These are phyloP conservation scores for Phytophthora crassamura DNA, from an alignment of 352 stramenopile species.

Conservation along the genomic window DNA sequence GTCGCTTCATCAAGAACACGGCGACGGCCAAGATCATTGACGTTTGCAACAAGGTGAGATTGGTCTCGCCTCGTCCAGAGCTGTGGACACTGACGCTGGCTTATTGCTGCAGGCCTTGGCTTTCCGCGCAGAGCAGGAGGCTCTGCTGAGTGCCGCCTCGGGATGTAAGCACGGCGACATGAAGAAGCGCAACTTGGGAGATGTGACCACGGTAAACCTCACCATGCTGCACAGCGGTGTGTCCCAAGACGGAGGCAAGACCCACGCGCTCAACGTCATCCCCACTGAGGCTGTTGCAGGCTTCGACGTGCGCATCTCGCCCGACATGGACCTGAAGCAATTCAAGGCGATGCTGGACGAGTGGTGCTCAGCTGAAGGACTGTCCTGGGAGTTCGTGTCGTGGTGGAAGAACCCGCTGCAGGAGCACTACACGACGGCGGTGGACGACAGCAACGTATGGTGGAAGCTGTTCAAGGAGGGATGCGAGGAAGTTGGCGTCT, in stretches of 20 bases:
- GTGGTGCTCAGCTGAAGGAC: slow-evolving; percentile 89
- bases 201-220: slow-evolving; percentile 97
- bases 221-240: slow-evolving; percentile 94
- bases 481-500: slow-evolving; percentile 61
- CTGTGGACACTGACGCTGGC: neutral
- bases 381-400: slow-evolving; percentile 83
- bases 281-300: slow-evolving; percentile 90
- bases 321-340: slow-evolving; percentile 81
- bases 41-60: slow-evolving; percentile 72
- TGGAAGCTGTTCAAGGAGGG: slow-evolving; percentile 63
- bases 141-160: slow-evolving; percentile 66
- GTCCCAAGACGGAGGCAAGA: slow-evolving; percentile 72
- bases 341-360: slow-evolving; percentile 90
- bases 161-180: slow-evolving; percentile 94
- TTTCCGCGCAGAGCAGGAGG: slow-evolving; percentile 91
- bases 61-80: neutral
- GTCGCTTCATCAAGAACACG: slow-evolving; percentile 95
- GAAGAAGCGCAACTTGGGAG: slow-evolving; percentile 91
- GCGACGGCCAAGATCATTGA: slow-evolving; percentile 94
- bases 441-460: slow-evolving; percentile 61
- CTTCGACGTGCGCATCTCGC: slow-evolving; percentile 96
- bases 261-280: slow-evolving; percentile 95
- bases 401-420: slow-evolving; percentile 49
- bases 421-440: slow-evolving; percentile 71
- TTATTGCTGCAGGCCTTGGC: slow-evolving; percentile 59